phyloP scores from a whole-genome alignment of 2,329 filamentous ascomycete species.

The Paecilomyces variotii region DNA sequence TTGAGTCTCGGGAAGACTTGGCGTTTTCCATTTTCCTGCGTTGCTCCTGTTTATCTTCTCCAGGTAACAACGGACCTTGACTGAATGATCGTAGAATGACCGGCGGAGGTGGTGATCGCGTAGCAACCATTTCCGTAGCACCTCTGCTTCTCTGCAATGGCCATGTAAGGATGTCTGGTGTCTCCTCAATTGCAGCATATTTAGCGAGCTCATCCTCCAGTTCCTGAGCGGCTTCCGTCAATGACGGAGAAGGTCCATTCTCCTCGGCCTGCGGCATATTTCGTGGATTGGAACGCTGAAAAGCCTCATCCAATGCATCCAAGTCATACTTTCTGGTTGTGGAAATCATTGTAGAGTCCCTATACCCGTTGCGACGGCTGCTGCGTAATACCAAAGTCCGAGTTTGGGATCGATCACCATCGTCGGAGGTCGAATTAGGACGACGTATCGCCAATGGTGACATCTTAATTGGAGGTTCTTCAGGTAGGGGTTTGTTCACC shows the following conservation, averaged over 20 bases:
- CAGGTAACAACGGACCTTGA: neutral
- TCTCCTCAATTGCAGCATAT: conserved; percentile 9
- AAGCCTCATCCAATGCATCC: conserved; percentile 17
- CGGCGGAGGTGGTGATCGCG: conserved; percentile 22
- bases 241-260: conserved; percentile 11
- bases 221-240: conserved; percentile 29
- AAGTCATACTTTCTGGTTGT: conserved; percentile 6
- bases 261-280: conserved; percentile 4
- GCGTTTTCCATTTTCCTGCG: neutral
- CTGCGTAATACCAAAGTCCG: neutral
- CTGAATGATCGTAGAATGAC: conserved; percentile 13
- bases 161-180: conserved; percentile 13
- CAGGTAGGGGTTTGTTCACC: conserved; percentile 34
- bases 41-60: neutral
- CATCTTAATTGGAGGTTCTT: conserved; percentile 24
- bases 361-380: neutral
- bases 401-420: conserved; percentile 3
- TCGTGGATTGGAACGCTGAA: conserved; percentile 10
- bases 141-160: conserved; percentile 27
- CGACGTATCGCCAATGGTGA: conserved; percentile 20
- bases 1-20: conserved; percentile 4
- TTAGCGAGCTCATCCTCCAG: conserved; percentile 25
- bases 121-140: conserved; percentile 24
- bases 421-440: conserved; percentile 1
- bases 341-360: neutral